Percentiles rank a stretch among this genome's conserved stretches.
Evolutionary conservation across 805 yeast genomes (phyloP).

Genomic region (Clavispora phyllophila): DNA sequence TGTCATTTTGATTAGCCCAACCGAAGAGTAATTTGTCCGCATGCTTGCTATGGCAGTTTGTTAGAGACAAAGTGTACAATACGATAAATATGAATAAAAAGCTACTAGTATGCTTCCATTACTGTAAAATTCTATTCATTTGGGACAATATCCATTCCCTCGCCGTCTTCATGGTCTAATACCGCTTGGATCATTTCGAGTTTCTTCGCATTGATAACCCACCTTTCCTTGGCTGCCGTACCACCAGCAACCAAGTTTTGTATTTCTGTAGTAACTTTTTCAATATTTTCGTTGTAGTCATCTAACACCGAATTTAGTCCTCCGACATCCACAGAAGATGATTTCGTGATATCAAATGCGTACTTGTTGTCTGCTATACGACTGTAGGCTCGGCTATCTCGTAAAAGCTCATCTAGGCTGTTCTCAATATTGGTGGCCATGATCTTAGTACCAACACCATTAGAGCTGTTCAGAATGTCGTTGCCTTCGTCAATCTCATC

Average conservation of each 20-base stretch:
- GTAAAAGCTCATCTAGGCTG: slow-evolving; percentile 19
- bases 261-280: slow-evolving; percentile 20
- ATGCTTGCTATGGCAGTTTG: background rate
- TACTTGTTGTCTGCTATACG: slow-evolving; percentile 17
- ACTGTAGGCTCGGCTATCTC: slow-evolving; percentile 17
- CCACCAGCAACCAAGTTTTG: slow-evolving; percentile 27
- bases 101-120: background rate
- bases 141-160: slow-evolving; percentile 5
- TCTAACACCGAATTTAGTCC: slow-evolving; percentile 14
- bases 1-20: slow-evolving; percentile 71
- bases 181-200: slow-evolving; percentile 24
- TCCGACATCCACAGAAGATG: slow-evolving; percentile 18
- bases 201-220: slow-evolving; percentile 31
- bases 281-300: slow-evolving; percentile 31
- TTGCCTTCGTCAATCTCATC: slow-evolving; percentile 9
- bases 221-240: slow-evolving; percentile 26
- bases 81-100: slow-evolving; percentile 1
- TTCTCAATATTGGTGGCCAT: slow-evolving; percentile 11
- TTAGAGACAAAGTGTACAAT: slow-evolving; percentile 1
- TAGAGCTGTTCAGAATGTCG: background rate
- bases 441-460: background rate
- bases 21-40: slow-evolving; percentile 12
- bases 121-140: background rate
- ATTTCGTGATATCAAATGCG: slow-evolving; percentile 21
- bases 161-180: slow-evolving; percentile 7